Conservation (phyloP, 176 grass and related monocot genomes). For the Phyllostachys edulis region DNA sequence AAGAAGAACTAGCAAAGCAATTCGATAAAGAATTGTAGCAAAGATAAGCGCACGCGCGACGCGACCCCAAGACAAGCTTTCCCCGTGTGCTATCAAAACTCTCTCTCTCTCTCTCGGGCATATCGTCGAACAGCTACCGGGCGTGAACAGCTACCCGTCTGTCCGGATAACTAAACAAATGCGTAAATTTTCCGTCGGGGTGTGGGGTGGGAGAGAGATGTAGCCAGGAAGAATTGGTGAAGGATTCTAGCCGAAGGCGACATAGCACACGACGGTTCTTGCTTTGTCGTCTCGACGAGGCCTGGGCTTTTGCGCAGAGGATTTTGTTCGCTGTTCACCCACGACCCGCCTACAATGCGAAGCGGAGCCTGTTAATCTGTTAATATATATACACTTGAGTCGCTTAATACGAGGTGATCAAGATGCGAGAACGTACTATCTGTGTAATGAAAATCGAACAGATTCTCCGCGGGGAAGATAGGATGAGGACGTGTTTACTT, state of each 20-base stretch:
- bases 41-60: background rate
- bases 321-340: too few species aligned
- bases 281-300: background rate
- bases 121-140: conserved; percentile 1
- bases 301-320: background rate
- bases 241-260: background rate
- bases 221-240: background rate
- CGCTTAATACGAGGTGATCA: too few species aligned
- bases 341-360: too few species aligned
- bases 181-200: background rate
- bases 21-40: too few species aligned
- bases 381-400: too few species aligned
- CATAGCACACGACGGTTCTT: too few species aligned
- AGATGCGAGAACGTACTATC: background rate
- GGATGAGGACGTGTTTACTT: too few species aligned
- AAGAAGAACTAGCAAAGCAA: too few species aligned
- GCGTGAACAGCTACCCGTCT: background rate
- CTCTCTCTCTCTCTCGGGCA: background rate
- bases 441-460: background rate
- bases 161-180: background rate
- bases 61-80: background rate
- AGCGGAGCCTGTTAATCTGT: too few species aligned
- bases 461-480: background rate
- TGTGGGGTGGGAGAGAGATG: background rate
- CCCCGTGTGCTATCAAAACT: too few species aligned